Evolutionary conservation across 2,329 filamentous ascomycete species (phyloP).

Genomic region (Podosphaera aphanis): DNA sequence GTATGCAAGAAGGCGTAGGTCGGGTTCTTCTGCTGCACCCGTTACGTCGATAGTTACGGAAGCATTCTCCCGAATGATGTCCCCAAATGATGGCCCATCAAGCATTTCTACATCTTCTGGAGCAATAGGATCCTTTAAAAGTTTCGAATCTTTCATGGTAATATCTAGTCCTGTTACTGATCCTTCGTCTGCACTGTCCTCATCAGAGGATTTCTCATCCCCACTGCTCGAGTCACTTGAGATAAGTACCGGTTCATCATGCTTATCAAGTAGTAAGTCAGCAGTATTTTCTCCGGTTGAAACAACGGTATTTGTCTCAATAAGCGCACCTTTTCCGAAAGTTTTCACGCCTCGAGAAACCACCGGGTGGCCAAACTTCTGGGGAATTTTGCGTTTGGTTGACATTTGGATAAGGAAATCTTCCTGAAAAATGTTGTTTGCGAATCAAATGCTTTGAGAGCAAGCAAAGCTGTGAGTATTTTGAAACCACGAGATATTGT

Average conservation of each 20-base stretch:
- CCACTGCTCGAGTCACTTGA: conserved; percentile 29
- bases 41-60: conserved; percentile 57
- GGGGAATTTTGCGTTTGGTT: conserved; percentile 35
- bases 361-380: conserved; percentile 31
- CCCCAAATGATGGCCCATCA: conserved; percentile 52
- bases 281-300: conserved; percentile 15
- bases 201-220: conserved; percentile 21
- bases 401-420: conserved; percentile 21
- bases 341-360: conserved; percentile 29
- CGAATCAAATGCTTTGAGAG: background rate
- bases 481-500: no score
- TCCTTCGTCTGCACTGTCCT: conserved; percentile 23
- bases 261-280: conserved; percentile 7
- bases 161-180: conserved; percentile 19
- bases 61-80: conserved; percentile 48
- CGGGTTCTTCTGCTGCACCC: conserved; percentile 25
- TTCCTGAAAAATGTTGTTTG: background rate
- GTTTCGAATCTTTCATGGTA: conserved; percentile 18
- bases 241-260: conserved; percentile 25
- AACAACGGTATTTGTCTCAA: conserved; percentile 34
- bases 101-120: conserved; percentile 16
- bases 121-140: conserved; percentile 17
- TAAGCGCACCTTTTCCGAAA: conserved; percentile 25
- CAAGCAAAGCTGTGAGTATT: no score
- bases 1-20: conserved; percentile 7